Percentiles rank a stretch among this genome's conserved stretches.
These are phyloP conservation scores for Mycena vitilis DNA, from an alignment of 768 basidiomycete species.

Conservation along the genomic window DNA sequence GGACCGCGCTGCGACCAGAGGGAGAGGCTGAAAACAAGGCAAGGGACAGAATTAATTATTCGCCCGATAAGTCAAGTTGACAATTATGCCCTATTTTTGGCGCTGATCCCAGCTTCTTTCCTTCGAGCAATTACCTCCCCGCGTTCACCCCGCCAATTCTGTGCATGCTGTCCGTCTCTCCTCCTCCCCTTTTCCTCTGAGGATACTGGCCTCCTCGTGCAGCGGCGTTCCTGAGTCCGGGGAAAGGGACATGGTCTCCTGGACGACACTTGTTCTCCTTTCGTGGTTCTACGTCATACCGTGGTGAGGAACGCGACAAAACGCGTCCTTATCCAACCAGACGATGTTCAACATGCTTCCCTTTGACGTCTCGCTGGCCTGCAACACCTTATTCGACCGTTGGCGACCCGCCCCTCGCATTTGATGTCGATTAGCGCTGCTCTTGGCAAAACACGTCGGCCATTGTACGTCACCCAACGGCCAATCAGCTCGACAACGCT, in stretches of 20 bases:
- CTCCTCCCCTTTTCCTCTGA: background rate
- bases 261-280: constrained; percentile 10
- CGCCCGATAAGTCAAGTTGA: too few species aligned
- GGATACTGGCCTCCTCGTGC: background rate
- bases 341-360: background rate
- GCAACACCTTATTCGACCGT: background rate
- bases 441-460: background rate
- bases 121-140: too few species aligned
- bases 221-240: background rate
- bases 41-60: constrained; percentile 2
- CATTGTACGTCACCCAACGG: background rate
- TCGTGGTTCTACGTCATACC: constrained; percentile 4
- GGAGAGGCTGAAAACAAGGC: background rate
- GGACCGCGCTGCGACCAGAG: constrained; percentile 32
- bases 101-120: background rate
- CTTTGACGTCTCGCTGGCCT: background rate
- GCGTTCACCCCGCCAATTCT: background rate
- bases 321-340: background rate
- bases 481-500: background rate
- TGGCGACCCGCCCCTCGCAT: background rate
- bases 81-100: too few species aligned
- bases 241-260: background rate
- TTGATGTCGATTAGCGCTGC: background rate
- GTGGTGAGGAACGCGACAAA: background rate
- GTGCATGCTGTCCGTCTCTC: too few species aligned